Conservation (phyloP, 208 protist genomes). For the Leishmania braziliensis region DNA sequence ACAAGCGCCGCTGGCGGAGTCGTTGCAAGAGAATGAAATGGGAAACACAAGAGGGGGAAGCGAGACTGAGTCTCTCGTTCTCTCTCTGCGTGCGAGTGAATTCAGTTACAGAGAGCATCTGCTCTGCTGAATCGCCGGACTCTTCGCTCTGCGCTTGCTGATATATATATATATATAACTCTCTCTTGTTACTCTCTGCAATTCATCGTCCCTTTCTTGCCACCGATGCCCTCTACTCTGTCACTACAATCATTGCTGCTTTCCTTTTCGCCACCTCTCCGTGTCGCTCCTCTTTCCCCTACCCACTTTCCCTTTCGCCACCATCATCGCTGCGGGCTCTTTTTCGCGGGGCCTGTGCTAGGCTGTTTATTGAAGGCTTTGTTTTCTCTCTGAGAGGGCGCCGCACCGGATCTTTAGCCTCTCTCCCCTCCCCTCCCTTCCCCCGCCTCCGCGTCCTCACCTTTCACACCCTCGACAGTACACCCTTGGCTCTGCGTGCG, state of each 20-base stretch:
- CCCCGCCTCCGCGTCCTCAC: not conserved
- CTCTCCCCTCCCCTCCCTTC: not conserved
- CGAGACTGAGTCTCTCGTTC: not conserved
- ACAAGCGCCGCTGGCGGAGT: not conserved
- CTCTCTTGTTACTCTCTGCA: not conserved
- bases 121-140: not conserved
- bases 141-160: not conserved
- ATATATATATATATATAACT: not conserved
- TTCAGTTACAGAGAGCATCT: not conserved
- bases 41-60: too few relatives aligned
- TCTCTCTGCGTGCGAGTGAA: not conserved
- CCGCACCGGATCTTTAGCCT: not conserved
- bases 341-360: not conserved
- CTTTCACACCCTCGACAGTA: not conserved
- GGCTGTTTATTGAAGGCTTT: not conserved
- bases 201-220: not conserved
- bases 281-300: not conserved
- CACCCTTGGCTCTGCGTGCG: not conserved
- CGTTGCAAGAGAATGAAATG: too few relatives aligned
- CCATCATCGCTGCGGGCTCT: not conserved
- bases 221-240: not conserved
- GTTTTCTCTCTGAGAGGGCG: not conserved
- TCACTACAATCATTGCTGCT: not conserved
- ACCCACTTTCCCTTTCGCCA: not conserved
- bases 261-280: not conserved